A percentile compares a stretch with the other conserved stretches of the same genome.
These are phyloP conservation scores for Candida railenensis DNA, from an alignment of 805 yeast species.

Conservation along the genomic window DNA sequence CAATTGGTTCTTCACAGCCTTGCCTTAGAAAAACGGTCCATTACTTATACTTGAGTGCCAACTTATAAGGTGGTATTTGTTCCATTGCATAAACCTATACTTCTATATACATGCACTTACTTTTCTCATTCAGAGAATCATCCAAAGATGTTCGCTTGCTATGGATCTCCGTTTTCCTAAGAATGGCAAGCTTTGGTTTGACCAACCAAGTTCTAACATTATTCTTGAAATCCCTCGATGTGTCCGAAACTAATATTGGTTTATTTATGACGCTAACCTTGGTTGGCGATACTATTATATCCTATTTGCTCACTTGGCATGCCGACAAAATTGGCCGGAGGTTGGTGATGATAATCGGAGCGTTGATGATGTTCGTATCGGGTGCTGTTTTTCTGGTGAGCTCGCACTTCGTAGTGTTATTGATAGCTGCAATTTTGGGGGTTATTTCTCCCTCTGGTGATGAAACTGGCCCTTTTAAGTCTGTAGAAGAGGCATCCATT, in stretches of 20 bases:
- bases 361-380: conserved; percentile 64
- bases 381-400: conserved; percentile 64
- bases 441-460: conserved; percentile 88
- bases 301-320: conserved; percentile 72
- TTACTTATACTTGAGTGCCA: no score
- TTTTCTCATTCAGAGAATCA: conserved; percentile 36
- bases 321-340: conserved; percentile 73
- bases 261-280: conserved; percentile 79
- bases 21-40: no score
- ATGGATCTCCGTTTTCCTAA: conserved; percentile 65
- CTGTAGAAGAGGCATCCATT: conserved; percentile 79
- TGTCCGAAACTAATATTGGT: conserved; percentile 63
- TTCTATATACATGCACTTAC: conserved; percentile 39
- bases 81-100: no score
- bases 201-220: conserved; percentile 77
- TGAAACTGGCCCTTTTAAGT: conserved; percentile 87
- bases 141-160: conserved; percentile 58
- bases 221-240: conserved; percentile 54
- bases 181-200: conserved; percentile 74
- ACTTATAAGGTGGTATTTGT: no score
- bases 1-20: no score
- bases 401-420: conserved; percentile 52
- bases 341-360: conserved; percentile 59
- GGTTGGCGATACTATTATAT: conserved; percentile 73
- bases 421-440: conserved; percentile 75